These are phyloP conservation scores for Trichomonascus vanleenenianus DNA, from an alignment of 805 yeast genomes.

Conservation along the genomic window DNA sequence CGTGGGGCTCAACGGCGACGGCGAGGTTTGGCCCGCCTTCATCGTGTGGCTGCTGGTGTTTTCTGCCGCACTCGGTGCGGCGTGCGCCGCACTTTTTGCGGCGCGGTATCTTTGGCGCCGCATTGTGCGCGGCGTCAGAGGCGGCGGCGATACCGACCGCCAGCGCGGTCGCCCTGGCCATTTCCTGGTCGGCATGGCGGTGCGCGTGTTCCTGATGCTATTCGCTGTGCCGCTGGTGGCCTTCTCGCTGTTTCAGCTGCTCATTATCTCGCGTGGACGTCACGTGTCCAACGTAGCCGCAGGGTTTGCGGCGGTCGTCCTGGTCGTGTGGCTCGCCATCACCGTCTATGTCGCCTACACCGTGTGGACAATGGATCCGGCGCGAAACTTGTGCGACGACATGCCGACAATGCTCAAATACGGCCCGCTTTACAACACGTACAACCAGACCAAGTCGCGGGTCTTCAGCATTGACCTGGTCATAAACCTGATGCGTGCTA, in stretches of 20 bases:
- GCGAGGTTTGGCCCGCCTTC: constrained; percentile 30
- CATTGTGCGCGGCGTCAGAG: background rate
- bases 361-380: constrained; percentile 14
- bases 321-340: constrained; percentile 20
- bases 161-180: constrained; percentile 19
- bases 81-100: background rate
- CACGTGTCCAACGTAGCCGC: constrained; percentile 17
- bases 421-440: constrained; percentile 29
- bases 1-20: constrained; percentile 18
- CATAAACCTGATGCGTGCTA: constrained; percentile 23
- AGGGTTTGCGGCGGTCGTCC: constrained; percentile 23
- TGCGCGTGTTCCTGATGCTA: constrained; percentile 20
- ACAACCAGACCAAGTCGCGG: constrained; percentile 16
- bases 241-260: constrained; percentile 24
- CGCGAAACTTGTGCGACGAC: constrained; percentile 22
- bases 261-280: constrained; percentile 12
- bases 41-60: constrained; percentile 26
- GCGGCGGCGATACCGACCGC: constrained; percentile 13
- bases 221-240: constrained; percentile 26
- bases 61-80: constrained; percentile 13
- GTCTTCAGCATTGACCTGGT: constrained; percentile 16
- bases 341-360: constrained; percentile 12
- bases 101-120: constrained; percentile 3
- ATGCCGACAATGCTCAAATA: constrained; percentile 20
- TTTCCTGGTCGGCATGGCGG: constrained; percentile 22